phyloP scores from a whole-genome alignment of 208 protist species.

The Leishmania braziliensis region DNA sequence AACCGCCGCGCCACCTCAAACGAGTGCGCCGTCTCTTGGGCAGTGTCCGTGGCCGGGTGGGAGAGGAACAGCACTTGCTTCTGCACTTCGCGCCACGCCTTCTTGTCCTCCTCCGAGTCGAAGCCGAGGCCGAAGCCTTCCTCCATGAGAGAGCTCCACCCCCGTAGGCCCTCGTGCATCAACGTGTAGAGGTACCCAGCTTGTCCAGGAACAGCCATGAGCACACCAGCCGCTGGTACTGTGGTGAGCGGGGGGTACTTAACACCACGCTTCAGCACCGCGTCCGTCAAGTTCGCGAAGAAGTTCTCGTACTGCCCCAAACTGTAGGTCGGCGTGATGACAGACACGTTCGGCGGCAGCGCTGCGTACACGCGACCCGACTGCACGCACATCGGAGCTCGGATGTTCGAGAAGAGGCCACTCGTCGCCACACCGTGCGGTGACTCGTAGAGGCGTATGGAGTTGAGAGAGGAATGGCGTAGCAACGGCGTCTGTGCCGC shows the following conservation, averaged over 20 bases:
- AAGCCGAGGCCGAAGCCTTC: slow-evolving; percentile 21
- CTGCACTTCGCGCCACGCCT: slow-evolving; percentile 17
- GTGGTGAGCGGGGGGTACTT: slow-evolving; percentile 38
- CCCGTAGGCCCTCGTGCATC: slow-evolving; percentile 26
- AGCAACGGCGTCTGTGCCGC: slow-evolving; percentile 18
- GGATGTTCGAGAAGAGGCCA: slow-evolving; percentile 22
- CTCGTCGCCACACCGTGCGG: slow-evolving; percentile 1
- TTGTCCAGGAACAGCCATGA: slow-evolving; percentile 20
- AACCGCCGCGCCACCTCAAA: slow-evolving; percentile 26
- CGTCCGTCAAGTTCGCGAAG: slow-evolving; percentile 29
- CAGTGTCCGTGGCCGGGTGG: slow-evolving; percentile 17
- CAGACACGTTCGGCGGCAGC: slow-evolving; percentile 16
- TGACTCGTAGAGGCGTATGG: slow-evolving; percentile 21
- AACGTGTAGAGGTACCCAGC: slow-evolving; percentile 13
- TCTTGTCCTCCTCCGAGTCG: slow-evolving; percentile 6
- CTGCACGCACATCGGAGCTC: slow-evolving; percentile 39
- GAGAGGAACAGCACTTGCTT: slow-evolving; percentile 34
- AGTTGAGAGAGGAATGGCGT: slow-evolving; percentile 8
- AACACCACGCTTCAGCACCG: slow-evolving; percentile 19
- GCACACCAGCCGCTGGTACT: slow-evolving; percentile 28
- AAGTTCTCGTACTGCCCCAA: slow-evolving; percentile 12
- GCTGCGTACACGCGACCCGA: slow-evolving; percentile 26
- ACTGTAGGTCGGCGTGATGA: slow-evolving; percentile 17
- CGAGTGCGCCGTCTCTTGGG: slow-evolving; percentile 17
- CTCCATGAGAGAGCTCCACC: slow-evolving; percentile 16